These are phyloP conservation scores for Bryoerythrophyllum caledonicum DNA, from an alignment of 225 moss, liverwort and hornwort species.

Conservation along the genomic window DNA sequence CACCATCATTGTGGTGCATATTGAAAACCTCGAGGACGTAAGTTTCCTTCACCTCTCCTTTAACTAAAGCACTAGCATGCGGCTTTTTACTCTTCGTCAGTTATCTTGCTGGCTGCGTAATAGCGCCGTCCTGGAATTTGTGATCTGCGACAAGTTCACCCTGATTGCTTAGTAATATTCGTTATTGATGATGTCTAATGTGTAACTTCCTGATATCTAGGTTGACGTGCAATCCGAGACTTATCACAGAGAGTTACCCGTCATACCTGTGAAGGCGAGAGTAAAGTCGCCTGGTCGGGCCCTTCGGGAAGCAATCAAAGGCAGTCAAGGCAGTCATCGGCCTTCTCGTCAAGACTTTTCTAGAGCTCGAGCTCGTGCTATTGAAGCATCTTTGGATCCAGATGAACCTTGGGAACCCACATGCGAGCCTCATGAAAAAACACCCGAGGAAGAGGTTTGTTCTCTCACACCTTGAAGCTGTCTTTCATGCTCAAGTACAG, in stretches of 20 bases:
- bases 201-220: constrained; percentile 15
- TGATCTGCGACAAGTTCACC: not conserved
- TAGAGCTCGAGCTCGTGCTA: constrained; percentile 55
- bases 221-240: constrained; percentile 32
- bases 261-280: constrained; percentile 23
- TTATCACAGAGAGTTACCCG: constrained; percentile 26
- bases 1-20: constrained; percentile 84
- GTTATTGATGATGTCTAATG: not conserved
- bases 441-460: constrained; percentile 46
- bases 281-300: constrained; percentile 40
- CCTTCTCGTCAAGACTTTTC: constrained; percentile 49
- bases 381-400: constrained; percentile 58
- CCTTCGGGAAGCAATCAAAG: constrained; percentile 28
- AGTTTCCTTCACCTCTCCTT: not conserved
- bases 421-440: constrained; percentile 36
- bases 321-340: constrained; percentile 34
- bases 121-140: not conserved
- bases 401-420: constrained; percentile 59
- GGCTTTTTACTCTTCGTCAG: not conserved
- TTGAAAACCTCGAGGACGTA: constrained; percentile 74
- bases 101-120: not conserved
- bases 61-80: not conserved
- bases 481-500: not conserved
- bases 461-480: not conserved
- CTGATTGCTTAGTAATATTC: not conserved